Evolutionary conservation across 768 basidiomycete genomes (phyloP).

Genomic region (Epithele typhae): DNA sequence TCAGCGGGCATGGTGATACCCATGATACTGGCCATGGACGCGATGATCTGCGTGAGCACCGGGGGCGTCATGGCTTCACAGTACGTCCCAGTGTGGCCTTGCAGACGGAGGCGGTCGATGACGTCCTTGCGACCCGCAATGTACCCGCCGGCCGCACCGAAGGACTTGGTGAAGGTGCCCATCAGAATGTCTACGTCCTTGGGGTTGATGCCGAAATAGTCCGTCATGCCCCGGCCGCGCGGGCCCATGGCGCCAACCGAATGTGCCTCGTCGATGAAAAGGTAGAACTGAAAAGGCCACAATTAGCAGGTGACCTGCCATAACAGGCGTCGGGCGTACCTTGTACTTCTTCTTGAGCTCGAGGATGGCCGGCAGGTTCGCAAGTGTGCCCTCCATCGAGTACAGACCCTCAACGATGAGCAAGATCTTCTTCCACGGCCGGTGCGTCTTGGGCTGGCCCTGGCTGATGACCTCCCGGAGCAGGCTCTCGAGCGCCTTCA

Average conservation of each 20-base stretch:
- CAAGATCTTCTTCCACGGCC: slow-evolving; percentile 99
- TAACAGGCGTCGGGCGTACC: slow-evolving; percentile 40
- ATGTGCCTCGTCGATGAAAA: slow-evolving; percentile 96
- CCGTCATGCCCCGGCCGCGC: slow-evolving; percentile 89
- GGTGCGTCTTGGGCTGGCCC: slow-evolving; percentile 94
- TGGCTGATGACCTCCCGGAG: slow-evolving; percentile 92
- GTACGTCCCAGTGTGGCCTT: slow-evolving; percentile 79
- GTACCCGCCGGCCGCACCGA: slow-evolving; percentile 93
- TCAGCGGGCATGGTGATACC: slow-evolving; percentile 50
- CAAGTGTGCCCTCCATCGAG: slow-evolving; percentile 97
- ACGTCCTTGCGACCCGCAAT: slow-evolving; percentile 79
- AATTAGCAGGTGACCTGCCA: neutral
- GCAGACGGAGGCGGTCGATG: slow-evolving; percentile 77
- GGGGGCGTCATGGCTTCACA: slow-evolving; percentile 90
- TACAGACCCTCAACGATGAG: slow-evolving; percentile 93
- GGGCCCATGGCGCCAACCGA: slow-evolving; percentile 96
- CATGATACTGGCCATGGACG: slow-evolving; percentile 97
- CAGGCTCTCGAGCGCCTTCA: slow-evolving; percentile 73
- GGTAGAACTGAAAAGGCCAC: slow-evolving; percentile 65
- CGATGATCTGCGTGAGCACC: slow-evolving; percentile 85
- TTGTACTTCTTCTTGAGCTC: slow-evolving; percentile 94
- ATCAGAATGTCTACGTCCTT: slow-evolving; percentile 86
- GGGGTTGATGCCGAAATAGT: slow-evolving; percentile 88
- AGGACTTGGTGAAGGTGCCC: slow-evolving; percentile 98
- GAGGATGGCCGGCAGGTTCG: slow-evolving; percentile 76